phyloP scores from a whole-genome alignment of 345 rosid species.

The Salix purpurea region DNA sequence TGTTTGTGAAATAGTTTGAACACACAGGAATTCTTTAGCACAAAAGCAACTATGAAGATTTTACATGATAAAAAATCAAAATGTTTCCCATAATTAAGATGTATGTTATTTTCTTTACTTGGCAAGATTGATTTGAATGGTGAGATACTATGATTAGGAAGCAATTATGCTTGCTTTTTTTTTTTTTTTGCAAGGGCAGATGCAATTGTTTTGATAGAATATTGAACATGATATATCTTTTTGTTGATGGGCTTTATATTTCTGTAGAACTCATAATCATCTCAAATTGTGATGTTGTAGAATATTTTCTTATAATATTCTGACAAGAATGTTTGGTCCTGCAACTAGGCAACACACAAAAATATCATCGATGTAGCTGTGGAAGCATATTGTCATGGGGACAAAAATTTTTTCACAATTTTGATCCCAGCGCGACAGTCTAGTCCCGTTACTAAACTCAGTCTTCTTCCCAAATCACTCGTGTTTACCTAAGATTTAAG shows the following conservation, averaged over 20 bases:
- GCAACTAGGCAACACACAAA: conserved; percentile 94
- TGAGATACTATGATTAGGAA: not conserved
- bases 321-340: conserved; percentile 5
- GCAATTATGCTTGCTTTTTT: not conserved
- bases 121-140: not conserved
- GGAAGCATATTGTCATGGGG: conserved; percentile 36
- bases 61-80: not conserved
- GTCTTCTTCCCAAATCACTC: too few relatives aligned
- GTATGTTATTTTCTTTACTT: not conserved
- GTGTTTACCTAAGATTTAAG: too few relatives aligned
- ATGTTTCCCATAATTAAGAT: not conserved
- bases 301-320: not conserved
- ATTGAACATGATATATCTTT: not conserved
- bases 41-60: not conserved
- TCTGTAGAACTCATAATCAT: not conserved
- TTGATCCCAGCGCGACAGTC: too few relatives aligned
- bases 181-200: not conserved
- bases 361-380: conserved; percentile 89
- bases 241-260: not conserved
- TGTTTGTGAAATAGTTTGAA: not conserved
- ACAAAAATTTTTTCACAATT: too few relatives aligned
- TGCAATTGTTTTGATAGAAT: not conserved
- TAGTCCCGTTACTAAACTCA: too few relatives aligned
- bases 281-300: not conserved
- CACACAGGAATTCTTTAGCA: not conserved